Evolutionary conservation across 1,284 basidiomycete genomes (phyloP).

Genomic region (Rhodotorula sp.): DNA sequence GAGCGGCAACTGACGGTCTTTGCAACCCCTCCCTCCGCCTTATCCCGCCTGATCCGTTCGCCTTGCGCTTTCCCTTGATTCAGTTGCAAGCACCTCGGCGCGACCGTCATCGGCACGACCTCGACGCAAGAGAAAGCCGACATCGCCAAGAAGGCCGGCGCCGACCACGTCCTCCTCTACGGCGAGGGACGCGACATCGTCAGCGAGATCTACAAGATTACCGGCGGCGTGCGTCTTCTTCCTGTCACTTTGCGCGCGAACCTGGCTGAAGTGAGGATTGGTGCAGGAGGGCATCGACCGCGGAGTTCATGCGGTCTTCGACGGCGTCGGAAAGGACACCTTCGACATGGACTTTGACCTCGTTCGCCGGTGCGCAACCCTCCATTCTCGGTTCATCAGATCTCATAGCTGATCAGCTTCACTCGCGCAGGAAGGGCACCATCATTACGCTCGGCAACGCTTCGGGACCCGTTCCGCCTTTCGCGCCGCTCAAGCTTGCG

Average conservation of each 20-base stretch:
- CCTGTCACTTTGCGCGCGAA: not conserved
- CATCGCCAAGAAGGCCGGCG: constrained; percentile 75
- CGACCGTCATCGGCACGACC: constrained; percentile 90
- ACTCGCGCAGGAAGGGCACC: constrained; percentile 44
- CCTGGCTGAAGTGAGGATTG: not conserved
- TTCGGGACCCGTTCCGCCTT: constrained; percentile 65
- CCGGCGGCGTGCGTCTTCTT: constrained; percentile 47
- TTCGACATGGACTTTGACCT: constrained; percentile 49
- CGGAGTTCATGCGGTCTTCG: constrained; percentile 68
- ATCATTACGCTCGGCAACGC: constrained; percentile 90
- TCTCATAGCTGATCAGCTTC: not conserved
- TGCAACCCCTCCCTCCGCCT: not conserved
- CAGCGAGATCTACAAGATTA: constrained; percentile 58
- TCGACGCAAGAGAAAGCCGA: constrained; percentile 80
- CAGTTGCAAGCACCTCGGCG: constrained; percentile 57
- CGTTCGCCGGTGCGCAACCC: constrained; percentile 25
- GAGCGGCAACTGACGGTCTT: not conserved
- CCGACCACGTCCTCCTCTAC: constrained; percentile 83
- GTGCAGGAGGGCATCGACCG: constrained; percentile 55
- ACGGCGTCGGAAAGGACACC: constrained; percentile 93
- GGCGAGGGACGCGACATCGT: constrained; percentile 60
- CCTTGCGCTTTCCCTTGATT: not conserved
- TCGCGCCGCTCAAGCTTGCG: constrained; percentile 68
- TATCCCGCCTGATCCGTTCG: not conserved
- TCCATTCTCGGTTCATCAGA: not conserved